Base-by-base conservation (phyloP, 2,329 filamentous ascomycete species). In the Ampelomyces quisqualis region DNA sequence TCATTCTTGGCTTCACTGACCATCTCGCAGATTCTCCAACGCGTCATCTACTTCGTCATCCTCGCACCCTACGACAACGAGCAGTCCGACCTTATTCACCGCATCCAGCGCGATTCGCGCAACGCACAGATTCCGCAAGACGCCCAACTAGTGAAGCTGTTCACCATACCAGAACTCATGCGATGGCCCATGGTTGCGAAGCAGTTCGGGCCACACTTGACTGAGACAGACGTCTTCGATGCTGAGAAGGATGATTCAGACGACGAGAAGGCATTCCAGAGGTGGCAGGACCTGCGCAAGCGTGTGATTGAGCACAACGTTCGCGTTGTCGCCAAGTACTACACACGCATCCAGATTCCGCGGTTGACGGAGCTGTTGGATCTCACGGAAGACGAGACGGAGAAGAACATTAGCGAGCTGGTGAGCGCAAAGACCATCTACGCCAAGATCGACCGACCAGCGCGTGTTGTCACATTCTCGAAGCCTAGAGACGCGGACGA, bases 271-370 rank as follows among this genome's bases (percentile, higher is more conserved):
- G 86, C 90, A 19, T 75, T 87, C 70, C 81, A 85, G 70, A 81
- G 93, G 67, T 98, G 91, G 90, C 80, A 93, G 65, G 93, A 96
- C 66, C 77, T 98, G 51, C 88, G 93, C 62, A 97, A 97, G 79
- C 90, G 93, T 38, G 93, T 98, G 48, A 98, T 98, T 60, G 93
- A 98, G 76, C 93, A 98, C 75, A 98, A 98, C 56, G 91, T 98
- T 38, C 88, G 93, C 37, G 93, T 98, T 2, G 82, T 98, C 24
- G 93, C 93, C 59, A 95, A 95, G 73, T 98, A 98, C 78, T 98
- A 98, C 75, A 98, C 93, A 15, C 88, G 93, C 58, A 95, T 98
- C 65, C 85, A 89, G 68, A 93, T 96, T 79, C 82, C 84, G 52
- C 88, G 93, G 22, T 77, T 98, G 47, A 95, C 90, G 6, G 80